phyloP scores from a whole-genome alignment of 805 yeast species.

The Saccharomycopsis selenospora region DNA sequence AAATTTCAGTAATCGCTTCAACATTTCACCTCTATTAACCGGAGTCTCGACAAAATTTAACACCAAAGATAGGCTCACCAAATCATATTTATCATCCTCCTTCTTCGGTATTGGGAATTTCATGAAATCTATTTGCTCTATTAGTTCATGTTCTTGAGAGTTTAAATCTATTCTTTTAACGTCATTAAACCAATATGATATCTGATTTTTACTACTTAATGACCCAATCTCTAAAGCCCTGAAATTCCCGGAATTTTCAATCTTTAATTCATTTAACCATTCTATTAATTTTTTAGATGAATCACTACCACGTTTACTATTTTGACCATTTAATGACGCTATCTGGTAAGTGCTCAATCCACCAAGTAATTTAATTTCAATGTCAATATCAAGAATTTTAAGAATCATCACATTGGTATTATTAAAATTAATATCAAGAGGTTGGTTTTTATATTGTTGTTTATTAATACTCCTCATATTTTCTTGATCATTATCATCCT shows the following conservation, averaged over 20 bases:
- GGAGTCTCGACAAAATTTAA: slow-evolving; percentile 81
- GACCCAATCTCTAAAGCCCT: slow-evolving; percentile 80
- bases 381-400: slow-evolving; percentile 44
- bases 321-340: slow-evolving; percentile 85
- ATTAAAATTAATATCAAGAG: slow-evolving; percentile 17
- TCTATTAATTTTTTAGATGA: slow-evolving; percentile 74
- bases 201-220: slow-evolving; percentile 57
- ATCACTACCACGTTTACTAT: slow-evolving; percentile 76
- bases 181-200: slow-evolving; percentile 46
- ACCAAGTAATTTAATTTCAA: slow-evolving; percentile 58
- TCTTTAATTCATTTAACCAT: slow-evolving; percentile 48
- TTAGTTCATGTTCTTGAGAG: slow-evolving; percentile 60
- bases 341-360: slow-evolving; percentile 74
- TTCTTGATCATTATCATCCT: background rate
- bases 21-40: slow-evolving; percentile 68
- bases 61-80: slow-evolving; percentile 80
- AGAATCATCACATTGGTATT: slow-evolving; percentile 23
- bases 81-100: slow-evolving; percentile 44
- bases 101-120: slow-evolving; percentile 51
- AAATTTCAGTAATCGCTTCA: slow-evolving; percentile 50
- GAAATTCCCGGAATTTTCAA: slow-evolving; percentile 4
- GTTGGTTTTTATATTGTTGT: background rate
- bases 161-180: slow-evolving; percentile 70
- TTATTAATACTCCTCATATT: background rate
- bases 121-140: slow-evolving; percentile 80